phyloP scores from a whole-genome alignment of 495 filamentous ascomycete species.

The Penicillium paxilli region DNA sequence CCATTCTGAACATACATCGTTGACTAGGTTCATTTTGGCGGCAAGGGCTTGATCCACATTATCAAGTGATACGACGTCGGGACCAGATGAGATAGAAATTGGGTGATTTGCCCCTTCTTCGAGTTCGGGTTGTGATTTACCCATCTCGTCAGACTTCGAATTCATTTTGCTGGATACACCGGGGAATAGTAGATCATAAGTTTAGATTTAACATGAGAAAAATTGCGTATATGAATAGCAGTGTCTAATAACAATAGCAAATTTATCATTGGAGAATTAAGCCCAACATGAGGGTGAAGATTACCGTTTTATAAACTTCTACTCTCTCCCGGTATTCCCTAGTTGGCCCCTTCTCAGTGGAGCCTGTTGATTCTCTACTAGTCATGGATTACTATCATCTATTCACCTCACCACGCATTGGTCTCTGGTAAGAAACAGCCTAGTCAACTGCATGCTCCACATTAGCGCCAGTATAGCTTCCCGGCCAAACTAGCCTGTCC shows the following conservation, averaged over 20 bases:
- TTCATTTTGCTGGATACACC: neutral
- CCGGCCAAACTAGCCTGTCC: neutral
- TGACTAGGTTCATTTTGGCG: slow-evolving; percentile 21
- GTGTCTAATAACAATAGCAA: neutral
- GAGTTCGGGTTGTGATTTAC: neutral
- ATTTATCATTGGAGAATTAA: neutral
- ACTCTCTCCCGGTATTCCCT: neutral
- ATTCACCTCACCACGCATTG: neutral
- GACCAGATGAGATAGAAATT: neutral
- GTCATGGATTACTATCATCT: too few relatives aligned
- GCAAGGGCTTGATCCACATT: slow-evolving; percentile 12
- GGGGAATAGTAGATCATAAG: neutral
- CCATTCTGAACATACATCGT: slow-evolving; percentile 18
- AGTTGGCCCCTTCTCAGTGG: neutral
- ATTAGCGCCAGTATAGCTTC: neutral
- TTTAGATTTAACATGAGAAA: neutral
- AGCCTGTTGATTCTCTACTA: too few relatives aligned
- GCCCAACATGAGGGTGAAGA: neutral
- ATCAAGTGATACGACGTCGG: slow-evolving; percentile 10
- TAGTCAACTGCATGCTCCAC: neutral
- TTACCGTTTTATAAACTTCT: neutral
- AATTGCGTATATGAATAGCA: neutral
- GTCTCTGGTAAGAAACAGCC: neutral
- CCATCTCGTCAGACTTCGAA: slow-evolving; percentile 5
- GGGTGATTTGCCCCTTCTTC: slow-evolving; percentile 1